phyloP scores from a whole-genome alignment of 495 filamentous ascomycete species.

The Tetracladium marchalianum region DNA sequence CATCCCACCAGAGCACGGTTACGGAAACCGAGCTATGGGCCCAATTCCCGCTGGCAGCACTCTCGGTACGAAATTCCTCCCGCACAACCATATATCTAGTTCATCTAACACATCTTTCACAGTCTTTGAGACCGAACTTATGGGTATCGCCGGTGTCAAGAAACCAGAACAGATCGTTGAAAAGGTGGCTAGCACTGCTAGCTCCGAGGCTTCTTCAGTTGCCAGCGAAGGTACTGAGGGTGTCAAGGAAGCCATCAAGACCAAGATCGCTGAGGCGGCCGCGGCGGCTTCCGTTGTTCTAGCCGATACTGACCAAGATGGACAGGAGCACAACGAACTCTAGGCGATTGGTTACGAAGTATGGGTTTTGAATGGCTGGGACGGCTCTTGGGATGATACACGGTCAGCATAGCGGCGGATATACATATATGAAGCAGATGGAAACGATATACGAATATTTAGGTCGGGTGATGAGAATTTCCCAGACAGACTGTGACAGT shows the following conservation, averaged over 20 bases:
- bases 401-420: no score
- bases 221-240: conserved; percentile 29
- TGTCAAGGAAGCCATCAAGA: conserved; percentile 33
- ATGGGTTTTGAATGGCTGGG: no score
- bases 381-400: no score
- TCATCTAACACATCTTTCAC: conserved; percentile 15
- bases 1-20: conserved; percentile 79
- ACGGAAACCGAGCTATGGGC: conserved; percentile 65
- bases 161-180: conserved; percentile 38
- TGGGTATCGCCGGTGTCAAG: conserved; percentile 74
- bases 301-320: conserved; percentile 36
- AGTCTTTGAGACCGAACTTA: conserved; percentile 90
- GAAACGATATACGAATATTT: no score
- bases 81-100: conserved; percentile 4
- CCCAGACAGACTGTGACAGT: no score
- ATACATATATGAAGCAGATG: no score
- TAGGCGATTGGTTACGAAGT: not conserved
- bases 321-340: conserved; percentile 36
- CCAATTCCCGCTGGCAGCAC: conserved; percentile 73
- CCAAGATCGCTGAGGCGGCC: conserved; percentile 31
- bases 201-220: conserved; percentile 33
- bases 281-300: conserved; percentile 33
- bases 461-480: no score
- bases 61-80: conserved; percentile 39
- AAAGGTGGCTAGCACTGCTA: conserved; percentile 19